Conservation (phyloP, 257 asterid genomes). For the Hygrophila difformis region DNA sequence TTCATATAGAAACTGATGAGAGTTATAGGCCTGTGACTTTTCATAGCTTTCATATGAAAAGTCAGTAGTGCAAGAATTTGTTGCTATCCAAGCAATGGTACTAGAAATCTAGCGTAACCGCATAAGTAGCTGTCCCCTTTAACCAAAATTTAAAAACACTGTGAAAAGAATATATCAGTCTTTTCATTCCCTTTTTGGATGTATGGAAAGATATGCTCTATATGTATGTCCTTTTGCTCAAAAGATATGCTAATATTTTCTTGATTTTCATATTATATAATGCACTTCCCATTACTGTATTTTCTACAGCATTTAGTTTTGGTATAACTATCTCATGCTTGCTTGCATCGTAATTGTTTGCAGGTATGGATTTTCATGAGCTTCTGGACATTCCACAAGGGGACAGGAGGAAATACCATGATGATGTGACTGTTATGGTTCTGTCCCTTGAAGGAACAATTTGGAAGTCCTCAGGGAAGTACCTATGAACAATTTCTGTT, state of each 20-base stretch:
- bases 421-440: constrained; percentile 97
- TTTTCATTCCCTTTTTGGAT: too few relatives aligned
- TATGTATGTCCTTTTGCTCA: too few relatives aligned
- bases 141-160: neutral
- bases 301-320: too few relatives aligned
- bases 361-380: constrained; percentile 96
- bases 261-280: too few relatives aligned
- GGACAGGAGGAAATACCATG: constrained; percentile 93
- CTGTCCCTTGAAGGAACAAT: constrained; percentile 93
- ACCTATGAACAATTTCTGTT: constrained; percentile 30
- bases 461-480: constrained; percentile 95
- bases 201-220: too few relatives aligned
- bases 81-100: neutral
- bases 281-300: too few relatives aligned
- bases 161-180: too few relatives aligned
- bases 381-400: constrained; percentile 95
- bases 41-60: constrained; percentile 8
- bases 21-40: neutral
- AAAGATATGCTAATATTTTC: too few relatives aligned
- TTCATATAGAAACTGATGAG: constrained; percentile 3
- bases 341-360: constrained; percentile 14
- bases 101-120: too few relatives aligned
- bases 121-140: neutral
- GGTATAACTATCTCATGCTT: neutral
- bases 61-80: neutral